Evolutionary conservation across 441 rosid genomes (phyloP).

Genomic region (Cnidoscolus chayamansa): DNA sequence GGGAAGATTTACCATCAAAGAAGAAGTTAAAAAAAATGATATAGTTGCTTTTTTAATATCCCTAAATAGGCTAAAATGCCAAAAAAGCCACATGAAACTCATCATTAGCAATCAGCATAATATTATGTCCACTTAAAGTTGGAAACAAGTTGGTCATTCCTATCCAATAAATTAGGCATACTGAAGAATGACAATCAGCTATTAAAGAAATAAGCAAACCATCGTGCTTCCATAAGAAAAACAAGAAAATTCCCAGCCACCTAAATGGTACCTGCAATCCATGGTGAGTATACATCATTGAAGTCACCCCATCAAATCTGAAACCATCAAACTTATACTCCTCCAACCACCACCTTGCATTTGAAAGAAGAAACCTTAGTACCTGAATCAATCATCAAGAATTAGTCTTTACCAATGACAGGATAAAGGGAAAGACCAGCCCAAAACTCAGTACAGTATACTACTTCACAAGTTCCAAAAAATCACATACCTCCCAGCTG

Average conservation of each 20-base stretch:
- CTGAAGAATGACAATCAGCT: neutral
- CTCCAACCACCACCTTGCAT: slow-evolving; percentile 99
- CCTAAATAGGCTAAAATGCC: neutral
- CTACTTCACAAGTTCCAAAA: slow-evolving; percentile 4
- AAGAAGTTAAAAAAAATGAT: neutral
- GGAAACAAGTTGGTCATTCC: neutral
- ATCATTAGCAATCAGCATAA: neutral
- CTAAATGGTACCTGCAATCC: slow-evolving; percentile 64
- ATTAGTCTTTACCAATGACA: slow-evolving; percentile 17
- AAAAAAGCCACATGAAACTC: neutral
- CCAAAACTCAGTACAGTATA: neutral
- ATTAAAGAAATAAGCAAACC: neutral
- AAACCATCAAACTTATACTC: slow-evolving; percentile 96
- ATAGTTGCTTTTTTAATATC: neutral
- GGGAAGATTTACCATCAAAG: neutral
- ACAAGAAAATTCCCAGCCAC: slow-evolving; percentile 12
- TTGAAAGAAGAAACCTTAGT: slow-evolving; percentile 81
- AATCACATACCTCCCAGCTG: slow-evolving; percentile 85
- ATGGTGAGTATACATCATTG: slow-evolving; percentile 99
- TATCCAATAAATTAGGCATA: neutral
- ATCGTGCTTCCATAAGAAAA: neutral
- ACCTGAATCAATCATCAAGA: slow-evolving; percentile 51
- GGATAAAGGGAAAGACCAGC: neutral
- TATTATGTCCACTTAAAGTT: neutral
- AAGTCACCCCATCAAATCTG: slow-evolving; percentile 99